phyloP scores from a whole-genome alignment of 2,329 filamentous ascomycete genomes.

The Penicillium glabrum region DNA sequence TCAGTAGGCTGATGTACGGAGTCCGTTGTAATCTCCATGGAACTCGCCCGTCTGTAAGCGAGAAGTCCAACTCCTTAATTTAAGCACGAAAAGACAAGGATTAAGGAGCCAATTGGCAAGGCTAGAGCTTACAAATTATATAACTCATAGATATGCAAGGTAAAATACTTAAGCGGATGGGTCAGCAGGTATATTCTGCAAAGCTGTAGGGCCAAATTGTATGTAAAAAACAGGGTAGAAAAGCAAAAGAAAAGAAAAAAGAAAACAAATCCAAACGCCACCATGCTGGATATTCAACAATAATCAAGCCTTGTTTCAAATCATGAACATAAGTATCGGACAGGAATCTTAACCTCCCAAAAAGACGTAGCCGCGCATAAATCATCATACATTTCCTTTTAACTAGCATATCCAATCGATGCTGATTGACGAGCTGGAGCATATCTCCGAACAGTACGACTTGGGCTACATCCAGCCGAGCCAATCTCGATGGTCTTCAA shows the following conservation, averaged over 20 bases:
- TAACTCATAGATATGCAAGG: not conserved
- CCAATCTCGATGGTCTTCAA: constrained; percentile 54
- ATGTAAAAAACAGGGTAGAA: constrained; percentile 10
- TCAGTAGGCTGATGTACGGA: not conserved
- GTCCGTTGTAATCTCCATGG: not conserved
- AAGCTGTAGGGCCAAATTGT: not conserved
- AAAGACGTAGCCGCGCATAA: constrained; percentile 18
- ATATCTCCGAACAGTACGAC: constrained; percentile 34
- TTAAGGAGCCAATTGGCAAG: no score
- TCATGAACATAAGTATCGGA: constrained; percentile 3
- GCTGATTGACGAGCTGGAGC: constrained; percentile 28
- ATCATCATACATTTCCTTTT: constrained; percentile 14
- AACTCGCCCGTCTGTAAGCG: not conserved
- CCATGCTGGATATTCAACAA: constrained; percentile 7
- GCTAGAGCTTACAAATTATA: no score
- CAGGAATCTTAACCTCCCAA: not conserved
- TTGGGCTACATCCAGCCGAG: constrained; percentile 30
- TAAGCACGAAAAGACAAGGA: not conserved
- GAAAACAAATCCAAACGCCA: constrained; percentile 3
- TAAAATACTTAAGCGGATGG: not conserved
- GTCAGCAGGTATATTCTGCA: constrained; percentile 5
- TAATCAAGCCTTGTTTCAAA: constrained; percentile 10
- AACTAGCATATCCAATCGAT: constrained; percentile 31
- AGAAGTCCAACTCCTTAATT: not conserved
- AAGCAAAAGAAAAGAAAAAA: not conserved